A percentile compares a stretch with the other conserved stretches of the same genome.
These are phyloP conservation scores for Amylocystis lapponica DNA, from an alignment of 768 basidiomycete species.

Conservation along the genomic window DNA sequence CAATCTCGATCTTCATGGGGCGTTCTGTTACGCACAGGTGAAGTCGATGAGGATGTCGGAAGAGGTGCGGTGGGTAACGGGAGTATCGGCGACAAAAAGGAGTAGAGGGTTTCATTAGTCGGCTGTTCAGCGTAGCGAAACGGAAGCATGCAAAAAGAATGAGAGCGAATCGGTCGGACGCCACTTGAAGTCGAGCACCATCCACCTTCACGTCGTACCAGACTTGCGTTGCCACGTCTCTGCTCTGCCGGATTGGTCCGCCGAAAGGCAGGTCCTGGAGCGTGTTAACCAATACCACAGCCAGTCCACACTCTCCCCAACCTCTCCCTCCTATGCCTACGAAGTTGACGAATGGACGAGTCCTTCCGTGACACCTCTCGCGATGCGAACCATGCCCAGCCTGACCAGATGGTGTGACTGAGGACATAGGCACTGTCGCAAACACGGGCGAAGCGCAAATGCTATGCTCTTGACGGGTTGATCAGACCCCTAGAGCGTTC, in stretches of 20 bases:
- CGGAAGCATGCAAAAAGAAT: slow-evolving; percentile 24
- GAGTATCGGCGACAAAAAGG: slow-evolving; percentile 35
- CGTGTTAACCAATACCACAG: too few species aligned
- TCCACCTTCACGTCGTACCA: not conserved
- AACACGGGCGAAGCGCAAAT: too few species aligned
- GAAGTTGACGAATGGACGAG: slow-evolving; percentile 4
- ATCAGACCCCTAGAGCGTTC: too few species aligned
- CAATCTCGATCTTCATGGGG: slow-evolving; percentile 98
- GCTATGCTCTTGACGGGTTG: too few species aligned
- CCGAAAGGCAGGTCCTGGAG: too few species aligned
- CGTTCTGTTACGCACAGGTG: slow-evolving; percentile 55
- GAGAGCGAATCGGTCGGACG: slow-evolving; percentile 4
- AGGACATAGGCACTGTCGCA: too few species aligned
- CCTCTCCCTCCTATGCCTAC: not conserved
- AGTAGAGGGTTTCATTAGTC: slow-evolving; percentile 29
- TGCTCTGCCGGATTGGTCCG: not conserved
- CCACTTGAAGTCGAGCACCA: not conserved
- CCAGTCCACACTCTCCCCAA: not conserved
- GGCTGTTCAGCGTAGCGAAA: slow-evolving; percentile 25
- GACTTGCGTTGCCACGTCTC: not conserved
- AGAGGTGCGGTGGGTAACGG: slow-evolving; percentile 27
- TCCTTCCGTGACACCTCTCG: not conserved
- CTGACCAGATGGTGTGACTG: too few species aligned
- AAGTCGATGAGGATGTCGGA: slow-evolving; percentile 22
- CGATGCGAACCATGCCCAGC: not conserved